Evolutionary conservation across 768 basidiomycete genomes (phyloP).

Genomic region (Tylopilus felleus): DNA sequence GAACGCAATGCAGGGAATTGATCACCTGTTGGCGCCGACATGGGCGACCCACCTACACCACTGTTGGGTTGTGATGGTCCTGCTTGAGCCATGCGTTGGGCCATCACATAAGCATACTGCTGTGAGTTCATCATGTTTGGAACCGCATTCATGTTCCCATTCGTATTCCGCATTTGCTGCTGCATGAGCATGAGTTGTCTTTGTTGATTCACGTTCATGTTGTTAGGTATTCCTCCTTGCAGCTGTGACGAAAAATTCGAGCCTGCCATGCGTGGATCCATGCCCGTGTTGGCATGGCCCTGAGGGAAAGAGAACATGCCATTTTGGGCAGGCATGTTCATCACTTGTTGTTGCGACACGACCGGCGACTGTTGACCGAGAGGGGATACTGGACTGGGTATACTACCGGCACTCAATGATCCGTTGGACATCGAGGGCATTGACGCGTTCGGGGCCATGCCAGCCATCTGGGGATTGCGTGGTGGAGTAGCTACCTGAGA

Average conservation of each 20-base stretch:
- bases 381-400: conserved; percentile 30
- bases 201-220: conserved; percentile 38
- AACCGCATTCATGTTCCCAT: conserved; percentile 24
- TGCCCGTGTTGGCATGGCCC: conserved; percentile 18
- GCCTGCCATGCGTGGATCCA: conserved; percentile 32
- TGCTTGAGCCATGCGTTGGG: conserved; percentile 44
- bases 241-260: conserved; percentile 31
- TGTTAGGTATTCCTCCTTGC: conserved; percentile 26
- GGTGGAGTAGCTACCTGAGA: conserved; percentile 18
- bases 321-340: conserved; percentile 28
- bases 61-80: conserved; percentile 33
- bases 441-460: conserved; percentile 28
- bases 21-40: conserved; percentile 38
- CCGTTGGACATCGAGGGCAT: conserved; percentile 27
- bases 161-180: conserved; percentile 29
- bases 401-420: conserved; percentile 21
- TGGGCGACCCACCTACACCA: conserved; percentile 38
- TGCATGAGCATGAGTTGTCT: conserved; percentile 45
- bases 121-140: conserved; percentile 34
- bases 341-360: conserved; percentile 29
- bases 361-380: conserved; percentile 28
- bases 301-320: conserved; percentile 32
- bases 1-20: conserved; percentile 53
- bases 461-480: conserved; percentile 30
- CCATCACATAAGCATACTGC: conserved; percentile 34